A percentile compares a stretch with the other conserved stretches of the same genome.
Evolutionary conservation across 179 eudicot genomes (phyloP).

Genomic region (Beta lomatogona): DNA sequence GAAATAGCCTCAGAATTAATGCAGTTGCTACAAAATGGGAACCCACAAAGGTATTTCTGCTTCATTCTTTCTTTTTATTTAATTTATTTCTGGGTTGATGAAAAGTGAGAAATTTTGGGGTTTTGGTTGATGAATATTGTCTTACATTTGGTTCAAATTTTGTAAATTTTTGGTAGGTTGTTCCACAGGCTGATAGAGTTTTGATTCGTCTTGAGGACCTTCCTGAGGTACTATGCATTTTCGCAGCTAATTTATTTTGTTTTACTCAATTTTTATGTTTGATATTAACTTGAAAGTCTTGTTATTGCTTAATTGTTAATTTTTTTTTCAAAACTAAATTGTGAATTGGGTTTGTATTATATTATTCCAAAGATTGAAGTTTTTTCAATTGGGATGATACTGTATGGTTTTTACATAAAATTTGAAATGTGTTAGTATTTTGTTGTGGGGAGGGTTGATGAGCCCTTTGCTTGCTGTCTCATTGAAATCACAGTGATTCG

Average conservation of each 20-base stretch:
- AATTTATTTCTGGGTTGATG: not conserved
- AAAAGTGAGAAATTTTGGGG: not conserved
- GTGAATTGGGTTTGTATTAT: no score
- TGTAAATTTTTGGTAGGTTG: slow-evolving; percentile 52
- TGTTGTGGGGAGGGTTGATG: not conserved
- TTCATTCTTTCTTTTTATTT: not conserved
- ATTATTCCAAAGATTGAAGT: no score
- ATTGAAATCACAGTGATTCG: not conserved
- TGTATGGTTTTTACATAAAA: not conserved
- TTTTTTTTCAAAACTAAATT: no score
- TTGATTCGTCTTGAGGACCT: slow-evolving; percentile 75
- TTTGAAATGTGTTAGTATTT: no score
- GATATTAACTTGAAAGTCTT: not conserved
- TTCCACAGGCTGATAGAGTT: slow-evolving; percentile 88
- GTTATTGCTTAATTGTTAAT: no score
- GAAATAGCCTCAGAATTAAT: slow-evolving; percentile 51
- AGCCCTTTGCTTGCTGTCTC: not conserved
- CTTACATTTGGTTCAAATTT: not conserved
- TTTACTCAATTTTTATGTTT: not conserved
- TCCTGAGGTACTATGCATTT: slow-evolving; percentile 59
- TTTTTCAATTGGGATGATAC: not conserved
- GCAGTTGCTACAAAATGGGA: slow-evolving; percentile 71
- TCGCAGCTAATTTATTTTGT: not conserved
- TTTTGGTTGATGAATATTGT: not conserved
- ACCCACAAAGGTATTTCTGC: slow-evolving; percentile 67